Evolutionary conservation across 73 alveolate species (phyloP).

Genomic region (Paramecium primaurelia): DNA sequence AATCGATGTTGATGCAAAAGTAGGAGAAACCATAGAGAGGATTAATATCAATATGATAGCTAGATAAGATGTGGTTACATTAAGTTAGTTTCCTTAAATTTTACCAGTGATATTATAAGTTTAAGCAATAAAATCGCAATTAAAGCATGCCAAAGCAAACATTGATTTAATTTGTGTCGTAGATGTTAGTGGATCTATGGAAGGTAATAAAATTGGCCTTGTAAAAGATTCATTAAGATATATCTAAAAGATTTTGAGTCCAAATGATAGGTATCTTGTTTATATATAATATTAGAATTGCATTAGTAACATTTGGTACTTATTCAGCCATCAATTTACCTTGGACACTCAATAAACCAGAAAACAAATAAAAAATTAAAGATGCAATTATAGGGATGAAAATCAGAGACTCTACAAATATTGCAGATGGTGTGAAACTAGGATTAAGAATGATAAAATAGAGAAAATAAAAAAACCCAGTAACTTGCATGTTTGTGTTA

Average conservation of each 20-base stretch:
- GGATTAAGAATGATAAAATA: slow-evolving; percentile 66
- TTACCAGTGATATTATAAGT: not conserved
- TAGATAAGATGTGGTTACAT: not conserved
- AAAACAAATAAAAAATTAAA: slow-evolving; percentile 54
- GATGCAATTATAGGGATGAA: slow-evolving; percentile 48
- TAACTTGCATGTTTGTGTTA: slow-evolving; percentile 68
- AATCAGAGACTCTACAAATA: slow-evolving; percentile 70
- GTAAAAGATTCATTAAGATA: slow-evolving; percentile 71
- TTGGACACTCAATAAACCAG: slow-evolving; percentile 63
- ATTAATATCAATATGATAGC: not conserved
- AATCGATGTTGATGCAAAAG: not conserved
- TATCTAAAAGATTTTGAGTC: slow-evolving; percentile 58
- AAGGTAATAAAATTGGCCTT: slow-evolving; percentile 63
- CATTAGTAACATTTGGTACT: slow-evolving; percentile 66
- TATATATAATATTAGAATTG: slow-evolving; percentile 56
- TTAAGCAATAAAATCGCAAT: not conserved
- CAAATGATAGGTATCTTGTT: slow-evolving; percentile 55
- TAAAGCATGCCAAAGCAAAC: not conserved
- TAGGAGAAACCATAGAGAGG: not conserved
- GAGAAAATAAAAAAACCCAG: slow-evolving; percentile 68
- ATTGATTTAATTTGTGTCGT: slow-evolving; percentile 79
- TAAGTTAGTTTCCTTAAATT: not conserved
- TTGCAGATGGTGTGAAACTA: slow-evolving; percentile 67
- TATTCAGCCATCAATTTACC: slow-evolving; percentile 55
- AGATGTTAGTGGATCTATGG: slow-evolving; percentile 80